Conservation (phyloP, 2,329 filamentous ascomycete species). For the Cryphonectria radicalis region DNA sequence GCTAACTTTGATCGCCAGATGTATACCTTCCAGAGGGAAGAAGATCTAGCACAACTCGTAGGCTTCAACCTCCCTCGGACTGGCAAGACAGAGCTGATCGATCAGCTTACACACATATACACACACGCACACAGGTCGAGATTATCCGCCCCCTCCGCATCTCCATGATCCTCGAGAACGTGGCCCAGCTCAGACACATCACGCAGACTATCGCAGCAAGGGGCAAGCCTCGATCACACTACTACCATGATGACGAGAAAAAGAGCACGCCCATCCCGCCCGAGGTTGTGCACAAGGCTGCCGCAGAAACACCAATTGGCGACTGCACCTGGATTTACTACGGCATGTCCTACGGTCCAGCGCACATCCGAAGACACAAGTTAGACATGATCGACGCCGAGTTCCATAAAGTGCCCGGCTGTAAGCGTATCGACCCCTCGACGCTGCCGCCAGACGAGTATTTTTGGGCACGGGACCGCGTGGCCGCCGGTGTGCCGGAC, state of each 20-base stretch:
- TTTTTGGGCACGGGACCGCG: constrained; percentile 31
- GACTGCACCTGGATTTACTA: constrained; percentile 51
- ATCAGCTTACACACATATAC: constrained; percentile 11
- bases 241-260: constrained; percentile 33
- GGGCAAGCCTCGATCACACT: constrained; percentile 41
- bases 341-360: constrained; percentile 43
- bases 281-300: constrained; percentile 41
- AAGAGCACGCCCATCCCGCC: constrained; percentile 44
- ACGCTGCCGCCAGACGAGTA: constrained; percentile 31
- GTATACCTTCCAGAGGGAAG: constrained; percentile 51
- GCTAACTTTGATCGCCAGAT: constrained; percentile 41
- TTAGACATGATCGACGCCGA: constrained; percentile 40
- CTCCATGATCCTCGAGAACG: constrained; percentile 48
- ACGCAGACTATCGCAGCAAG: constrained; percentile 42
- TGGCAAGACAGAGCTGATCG: background rate
- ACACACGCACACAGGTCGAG: too few relatives aligned
- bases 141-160: constrained; percentile 42
- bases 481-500: constrained; percentile 39
- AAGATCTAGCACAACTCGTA: constrained; percentile 52
- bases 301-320: constrained; percentile 32
- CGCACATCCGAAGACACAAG: constrained; percentile 39
- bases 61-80: constrained; percentile 4
- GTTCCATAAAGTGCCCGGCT: constrained; percentile 39
- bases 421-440: constrained; percentile 36
- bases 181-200: constrained; percentile 50